phyloP scores from a whole-genome alignment of 805 yeast species.

The Pichia exigua region DNA sequence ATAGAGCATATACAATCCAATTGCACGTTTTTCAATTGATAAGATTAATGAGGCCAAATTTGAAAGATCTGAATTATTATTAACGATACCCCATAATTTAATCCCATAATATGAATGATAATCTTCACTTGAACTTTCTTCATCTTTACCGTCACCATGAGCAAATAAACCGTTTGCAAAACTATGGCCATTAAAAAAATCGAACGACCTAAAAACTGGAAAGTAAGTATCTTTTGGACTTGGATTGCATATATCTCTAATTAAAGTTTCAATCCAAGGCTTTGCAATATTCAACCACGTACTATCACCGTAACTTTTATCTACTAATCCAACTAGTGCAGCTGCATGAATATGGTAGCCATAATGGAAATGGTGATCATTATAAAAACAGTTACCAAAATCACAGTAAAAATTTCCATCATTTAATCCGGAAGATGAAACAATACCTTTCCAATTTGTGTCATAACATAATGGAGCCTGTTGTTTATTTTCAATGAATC shows the following conservation, averaged over 20 bases:
- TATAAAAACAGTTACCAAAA: conserved; percentile 70
- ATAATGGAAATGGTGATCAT: conserved; percentile 85
- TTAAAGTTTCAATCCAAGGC: conserved; percentile 52
- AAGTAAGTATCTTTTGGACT: conserved; percentile 42
- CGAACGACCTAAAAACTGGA: conserved; percentile 61
- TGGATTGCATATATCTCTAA: conserved; percentile 66
- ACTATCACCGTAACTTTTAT: conserved; percentile 40
- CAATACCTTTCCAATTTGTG: conserved; percentile 66
- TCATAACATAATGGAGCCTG: conserved; percentile 72
- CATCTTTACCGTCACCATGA: conserved; percentile 62
- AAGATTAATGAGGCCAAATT: conserved; percentile 52
- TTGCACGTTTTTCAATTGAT: conserved; percentile 44
- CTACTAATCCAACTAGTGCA: conserved; percentile 66
- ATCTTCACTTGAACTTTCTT: conserved; percentile 67
- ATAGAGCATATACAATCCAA: conserved; percentile 50
- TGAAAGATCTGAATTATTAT: conserved; percentile 45
- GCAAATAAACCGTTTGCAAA: conserved; percentile 66
- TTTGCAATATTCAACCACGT: conserved; percentile 41
- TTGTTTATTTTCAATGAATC: conserved; percentile 66
- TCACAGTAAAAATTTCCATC: conserved; percentile 35
- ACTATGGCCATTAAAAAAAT: conserved; percentile 67
- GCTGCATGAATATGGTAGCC: conserved; percentile 82
- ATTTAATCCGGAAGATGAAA: conserved; percentile 52
- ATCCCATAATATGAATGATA: conserved; percentile 61
- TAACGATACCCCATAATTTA: conserved; percentile 59